Conservation (phyloP, 768 basidiomycete genomes). For the Trametes gibbosa region DNA sequence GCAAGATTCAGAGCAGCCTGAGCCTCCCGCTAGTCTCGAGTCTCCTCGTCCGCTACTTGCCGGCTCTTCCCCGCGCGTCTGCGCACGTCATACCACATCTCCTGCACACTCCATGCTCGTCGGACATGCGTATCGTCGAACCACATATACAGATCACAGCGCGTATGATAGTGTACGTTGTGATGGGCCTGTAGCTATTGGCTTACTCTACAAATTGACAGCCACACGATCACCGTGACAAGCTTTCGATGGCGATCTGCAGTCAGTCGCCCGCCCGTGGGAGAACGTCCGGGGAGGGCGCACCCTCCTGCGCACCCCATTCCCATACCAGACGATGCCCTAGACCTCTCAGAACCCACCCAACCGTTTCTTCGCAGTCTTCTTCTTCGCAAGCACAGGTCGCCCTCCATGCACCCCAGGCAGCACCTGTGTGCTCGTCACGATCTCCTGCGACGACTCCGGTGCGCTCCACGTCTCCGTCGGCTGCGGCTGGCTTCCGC, state of each 20-base stretch:
- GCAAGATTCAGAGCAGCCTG: neutral
- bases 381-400: slow-evolving; percentile 49
- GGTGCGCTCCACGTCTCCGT: slow-evolving; percentile 7
- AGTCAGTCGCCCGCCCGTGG: neutral
- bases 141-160: no score
- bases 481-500: slow-evolving; percentile 27
- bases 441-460: slow-evolving; percentile 39
- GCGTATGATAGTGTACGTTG: no score
- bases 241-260: slow-evolving; percentile 3
- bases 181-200: no score
- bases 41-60: neutral
- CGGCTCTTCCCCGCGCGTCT: neutral
- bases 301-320: neutral
- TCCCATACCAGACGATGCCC: neutral
- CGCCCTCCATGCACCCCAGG: slow-evolving; percentile 73
- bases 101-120: no score
- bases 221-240: neutral
- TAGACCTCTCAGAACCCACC: slow-evolving; percentile 63
- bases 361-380: slow-evolving; percentile 59
- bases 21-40: neutral
- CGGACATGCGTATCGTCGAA: no score
- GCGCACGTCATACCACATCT: neutral
- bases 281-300: neutral
- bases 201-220: neutral
- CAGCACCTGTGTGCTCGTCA: slow-evolving; percentile 67